A percentile compares a stretch with the other conserved stretches of the same genome.
Conservation (phyloP, 169 alveolate species). For the Eimeria sp. region DNA sequence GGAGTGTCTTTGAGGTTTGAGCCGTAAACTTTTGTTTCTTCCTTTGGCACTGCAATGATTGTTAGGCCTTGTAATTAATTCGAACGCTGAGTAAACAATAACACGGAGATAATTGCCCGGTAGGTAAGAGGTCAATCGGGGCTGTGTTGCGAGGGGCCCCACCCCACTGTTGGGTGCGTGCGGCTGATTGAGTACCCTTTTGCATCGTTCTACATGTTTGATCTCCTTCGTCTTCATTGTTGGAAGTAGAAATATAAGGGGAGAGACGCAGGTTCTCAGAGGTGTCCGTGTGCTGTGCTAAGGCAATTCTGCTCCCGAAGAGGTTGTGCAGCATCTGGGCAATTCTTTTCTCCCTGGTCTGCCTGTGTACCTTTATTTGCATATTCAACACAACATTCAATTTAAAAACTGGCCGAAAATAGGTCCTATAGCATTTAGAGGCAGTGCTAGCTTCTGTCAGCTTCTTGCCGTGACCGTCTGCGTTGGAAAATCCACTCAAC, state of each 20-base stretch:
- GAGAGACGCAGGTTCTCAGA: not conserved
- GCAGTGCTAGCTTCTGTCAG: not conserved
- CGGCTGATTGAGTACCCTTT: not conserved
- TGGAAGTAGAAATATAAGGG: not conserved
- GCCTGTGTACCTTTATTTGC: not conserved
- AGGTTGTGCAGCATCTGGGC: not conserved
- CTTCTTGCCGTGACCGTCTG: not conserved
- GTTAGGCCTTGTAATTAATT: not conserved
- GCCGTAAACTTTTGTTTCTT: not conserved
- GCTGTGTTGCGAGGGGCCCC: constrained; percentile 34
- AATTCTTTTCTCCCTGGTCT: not conserved
- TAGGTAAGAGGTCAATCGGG: not conserved
- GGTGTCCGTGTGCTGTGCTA: not conserved
- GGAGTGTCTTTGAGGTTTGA: not conserved
- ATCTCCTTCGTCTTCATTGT: not conserved
- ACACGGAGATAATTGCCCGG: not conserved
- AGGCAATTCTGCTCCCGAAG: not conserved
- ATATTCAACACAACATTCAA: not conserved
- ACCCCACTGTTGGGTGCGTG: constrained; percentile 30
- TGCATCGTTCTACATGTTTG: not conserved
- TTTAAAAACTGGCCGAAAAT: not conserved
- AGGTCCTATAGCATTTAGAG: not conserved
- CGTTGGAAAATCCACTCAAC: not conserved
- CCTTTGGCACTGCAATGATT: not conserved
- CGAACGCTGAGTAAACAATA: not conserved